Conservation (phyloP, 495 filamentous ascomycete species). For the Hyaloscypha bicolor region DNA sequence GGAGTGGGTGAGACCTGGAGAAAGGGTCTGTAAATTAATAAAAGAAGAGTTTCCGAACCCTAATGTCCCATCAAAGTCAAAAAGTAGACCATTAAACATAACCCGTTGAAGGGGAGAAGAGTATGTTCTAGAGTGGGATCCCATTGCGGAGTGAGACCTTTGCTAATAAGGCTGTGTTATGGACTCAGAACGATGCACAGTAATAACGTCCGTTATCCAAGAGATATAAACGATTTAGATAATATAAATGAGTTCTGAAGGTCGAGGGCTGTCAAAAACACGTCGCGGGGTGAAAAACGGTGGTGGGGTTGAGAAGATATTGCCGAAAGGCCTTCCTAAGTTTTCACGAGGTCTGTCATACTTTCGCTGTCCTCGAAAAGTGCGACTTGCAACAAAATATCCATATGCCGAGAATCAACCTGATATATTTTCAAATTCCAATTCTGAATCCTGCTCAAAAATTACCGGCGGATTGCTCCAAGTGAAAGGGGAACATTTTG, state of each 20-base stretch:
- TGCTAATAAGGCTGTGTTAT: background rate
- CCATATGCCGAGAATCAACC: background rate
- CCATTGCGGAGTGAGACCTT: conserved; percentile 18
- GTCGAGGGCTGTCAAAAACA: conserved; percentile 14
- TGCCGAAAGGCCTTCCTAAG: conserved; percentile 5
- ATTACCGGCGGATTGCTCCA: background rate
- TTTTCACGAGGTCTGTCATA: conserved; percentile 12
- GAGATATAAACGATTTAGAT: background rate
- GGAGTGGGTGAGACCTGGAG: background rate
- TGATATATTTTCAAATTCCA: background rate
- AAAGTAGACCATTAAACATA: conserved; percentile 76
- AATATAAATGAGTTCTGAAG: conserved; percentile 3
- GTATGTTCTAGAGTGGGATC: conserved; percentile 19
- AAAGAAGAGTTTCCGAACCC: background rate
- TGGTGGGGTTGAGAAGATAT: conserved; percentile 24
- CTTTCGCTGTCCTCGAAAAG: conserved; percentile 12
- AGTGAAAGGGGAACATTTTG: background rate
- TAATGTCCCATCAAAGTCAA: conserved; percentile 69
- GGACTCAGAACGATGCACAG: background rate
- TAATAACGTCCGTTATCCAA: background rate
- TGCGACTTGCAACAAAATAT: conserved; percentile 35
- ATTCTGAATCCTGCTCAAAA: background rate
- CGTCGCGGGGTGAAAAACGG: conserved; percentile 23
- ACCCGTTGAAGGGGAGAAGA: conserved; percentile 17
- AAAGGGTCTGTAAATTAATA: background rate